Conservation (phyloP, 2,329 filamentous ascomycete species). For the Tolypocladium sp. region DNA sequence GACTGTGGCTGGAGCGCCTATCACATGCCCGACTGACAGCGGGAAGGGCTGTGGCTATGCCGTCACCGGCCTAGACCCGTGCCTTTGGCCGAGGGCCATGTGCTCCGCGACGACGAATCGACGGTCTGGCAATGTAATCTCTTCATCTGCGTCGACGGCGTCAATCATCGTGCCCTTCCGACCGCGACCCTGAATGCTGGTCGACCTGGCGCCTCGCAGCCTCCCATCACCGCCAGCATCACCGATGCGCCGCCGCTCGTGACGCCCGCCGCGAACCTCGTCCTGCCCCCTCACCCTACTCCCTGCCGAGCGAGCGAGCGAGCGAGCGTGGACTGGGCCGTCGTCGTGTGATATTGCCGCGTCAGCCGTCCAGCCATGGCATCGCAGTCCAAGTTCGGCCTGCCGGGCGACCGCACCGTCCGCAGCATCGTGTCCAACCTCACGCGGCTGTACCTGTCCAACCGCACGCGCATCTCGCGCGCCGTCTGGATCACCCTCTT, state of each 20-base stretch:
- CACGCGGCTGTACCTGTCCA: constrained; percentile 63
- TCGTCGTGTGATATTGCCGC: not conserved
- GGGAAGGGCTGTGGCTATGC: not conserved
- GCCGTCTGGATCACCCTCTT: constrained; percentile 77
- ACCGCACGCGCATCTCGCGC: constrained; percentile 76
- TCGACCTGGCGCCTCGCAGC: not conserved
- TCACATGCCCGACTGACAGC: constrained; percentile 2
- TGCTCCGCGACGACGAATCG: not conserved
- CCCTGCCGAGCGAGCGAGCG: not conserved
- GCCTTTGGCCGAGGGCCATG: constrained; percentile 1
- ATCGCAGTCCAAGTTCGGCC: constrained; percentile 62
- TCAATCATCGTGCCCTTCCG: not conserved
- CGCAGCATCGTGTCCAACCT: constrained; percentile 57
- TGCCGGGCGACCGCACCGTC: constrained; percentile 52
- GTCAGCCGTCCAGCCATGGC: constrained; percentile 61
- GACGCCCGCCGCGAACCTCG: not conserved
- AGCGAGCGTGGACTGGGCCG: not conserved
- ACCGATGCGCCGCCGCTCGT: constrained; percentile 3
- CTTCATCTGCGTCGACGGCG: not conserved
- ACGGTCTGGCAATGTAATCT: not conserved
- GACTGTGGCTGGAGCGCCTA: not conserved
- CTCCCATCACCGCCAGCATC: not conserved
- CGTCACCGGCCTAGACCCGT: not conserved
- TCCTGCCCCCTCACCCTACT: not conserved
- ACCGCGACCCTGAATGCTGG: not conserved